Percentiles rank a stretch among this genome's conserved stretches.
Conservation (phyloP, 164 flowering plant genomes). For the Aristolochia fimbriata region DNA sequence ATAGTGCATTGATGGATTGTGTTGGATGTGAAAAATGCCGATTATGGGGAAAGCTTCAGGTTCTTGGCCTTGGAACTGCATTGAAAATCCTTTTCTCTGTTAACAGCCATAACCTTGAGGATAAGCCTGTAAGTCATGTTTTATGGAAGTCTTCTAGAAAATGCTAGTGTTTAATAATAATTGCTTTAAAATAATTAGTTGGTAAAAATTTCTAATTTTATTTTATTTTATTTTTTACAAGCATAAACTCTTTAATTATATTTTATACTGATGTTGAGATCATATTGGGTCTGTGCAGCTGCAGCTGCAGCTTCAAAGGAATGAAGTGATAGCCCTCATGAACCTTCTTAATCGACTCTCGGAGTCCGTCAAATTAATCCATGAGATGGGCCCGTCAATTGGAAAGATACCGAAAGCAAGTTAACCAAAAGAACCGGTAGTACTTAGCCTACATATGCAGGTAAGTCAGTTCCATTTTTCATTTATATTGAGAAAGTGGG, state of each 20-base stretch:
- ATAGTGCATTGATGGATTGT: conserved; percentile 95
- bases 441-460: too few species aligned
- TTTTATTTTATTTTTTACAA: too few species aligned
- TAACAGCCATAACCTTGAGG: conserved; percentile 37
- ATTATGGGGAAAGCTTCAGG: conserved; percentile 99
- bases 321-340: conserved; percentile 87
- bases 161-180: too few species aligned
- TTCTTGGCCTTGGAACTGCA: conserved; percentile 98
- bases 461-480: too few species aligned
- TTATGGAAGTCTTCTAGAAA: too few species aligned
- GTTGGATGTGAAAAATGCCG: conserved; percentile 98
- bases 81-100: conserved; percentile 89
- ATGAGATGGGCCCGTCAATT: conserved; percentile 49
- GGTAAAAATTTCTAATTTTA: too few species aligned
- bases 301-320: conserved; percentile 83
- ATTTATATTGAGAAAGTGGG: too few species aligned
- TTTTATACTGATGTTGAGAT: background rate
- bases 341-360: conserved; percentile 84
- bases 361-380: conserved; percentile 66
- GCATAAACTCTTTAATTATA: background rate
- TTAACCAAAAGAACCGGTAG: too few species aligned
- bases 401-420: conserved; percentile 11
- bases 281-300: background rate
- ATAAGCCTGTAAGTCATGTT: conserved; percentile 39
- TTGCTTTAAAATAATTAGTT: too few species aligned